Conservation (phyloP, 164 flowering plant species). For the Liriodendron chinense region DNA sequence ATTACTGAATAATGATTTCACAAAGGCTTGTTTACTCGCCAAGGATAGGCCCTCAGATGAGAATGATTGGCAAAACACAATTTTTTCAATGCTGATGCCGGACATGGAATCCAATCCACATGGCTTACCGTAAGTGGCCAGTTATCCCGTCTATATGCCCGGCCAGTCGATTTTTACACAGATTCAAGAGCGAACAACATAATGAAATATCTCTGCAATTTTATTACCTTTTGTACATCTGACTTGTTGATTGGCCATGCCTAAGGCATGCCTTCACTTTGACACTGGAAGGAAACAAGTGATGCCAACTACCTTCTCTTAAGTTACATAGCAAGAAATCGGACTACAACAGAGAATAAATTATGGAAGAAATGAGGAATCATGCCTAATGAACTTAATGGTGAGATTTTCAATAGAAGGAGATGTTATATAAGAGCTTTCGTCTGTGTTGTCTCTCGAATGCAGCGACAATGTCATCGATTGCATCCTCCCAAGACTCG, state of each 20-base stretch:
- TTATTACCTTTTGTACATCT: neutral
- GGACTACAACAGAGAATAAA: neutral
- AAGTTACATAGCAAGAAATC: neutral
- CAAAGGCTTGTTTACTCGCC: too few species aligned
- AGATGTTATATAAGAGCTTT: constrained; percentile 72
- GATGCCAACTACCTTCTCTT: neutral
- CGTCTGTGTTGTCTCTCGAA: constrained; percentile 79
- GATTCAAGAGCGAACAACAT: neutral
- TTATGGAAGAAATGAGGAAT: neutral
- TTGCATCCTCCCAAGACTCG: constrained; percentile 80
- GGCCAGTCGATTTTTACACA: neutral
- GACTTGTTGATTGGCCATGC: neutral
- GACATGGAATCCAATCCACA: too few species aligned
- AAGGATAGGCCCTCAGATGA: too few species aligned
- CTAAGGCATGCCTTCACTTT: too few species aligned
- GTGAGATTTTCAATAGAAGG: constrained; percentile 48
- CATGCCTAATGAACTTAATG: neutral
- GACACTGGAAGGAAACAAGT: too few species aligned
- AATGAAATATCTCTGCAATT: neutral
- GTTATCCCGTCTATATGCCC: too few species aligned
- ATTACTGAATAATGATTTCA: too few species aligned
- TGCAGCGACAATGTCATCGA: constrained; percentile 62
- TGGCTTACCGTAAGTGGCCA: too few species aligned
- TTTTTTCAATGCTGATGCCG: too few species aligned
- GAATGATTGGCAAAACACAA: too few species aligned